Percentiles rank a stretch among this genome's conserved stretches.
Evolutionary conservation across 345 rosid genomes (phyloP).

Genomic region (Aethionema arabicum): DNA sequence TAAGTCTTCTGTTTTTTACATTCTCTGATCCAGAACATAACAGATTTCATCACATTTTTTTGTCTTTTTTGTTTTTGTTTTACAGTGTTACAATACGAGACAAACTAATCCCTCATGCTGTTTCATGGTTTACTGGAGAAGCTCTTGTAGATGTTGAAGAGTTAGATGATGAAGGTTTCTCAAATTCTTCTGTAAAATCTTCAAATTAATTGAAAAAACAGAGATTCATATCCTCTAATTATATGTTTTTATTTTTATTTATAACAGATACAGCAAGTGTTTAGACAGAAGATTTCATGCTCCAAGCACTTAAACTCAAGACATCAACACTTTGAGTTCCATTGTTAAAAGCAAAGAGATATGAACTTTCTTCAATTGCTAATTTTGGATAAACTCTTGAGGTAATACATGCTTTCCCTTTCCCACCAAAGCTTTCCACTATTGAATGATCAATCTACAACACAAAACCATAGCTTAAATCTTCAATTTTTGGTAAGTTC

Average conservation of each 20-base stretch:
- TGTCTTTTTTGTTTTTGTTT: slow-evolving; percentile 1
- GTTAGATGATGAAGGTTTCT: not conserved
- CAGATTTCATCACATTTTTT: not conserved
- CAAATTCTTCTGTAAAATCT: no score
- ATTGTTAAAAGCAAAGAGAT: slow-evolving; percentile 58
- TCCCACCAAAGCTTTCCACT: slow-evolving; percentile 81
- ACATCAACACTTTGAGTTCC: slow-evolving; percentile 51
- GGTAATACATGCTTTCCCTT: slow-evolving; percentile 61
- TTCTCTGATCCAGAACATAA: slow-evolving; percentile 11
- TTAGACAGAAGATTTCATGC: slow-evolving; percentile 46
- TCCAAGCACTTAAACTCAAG: slow-evolving; percentile 59
- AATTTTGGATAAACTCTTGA: slow-evolving; percentile 67
- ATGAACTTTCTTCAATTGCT: slow-evolving; percentile 42
- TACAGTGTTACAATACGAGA: slow-evolving; percentile 78
- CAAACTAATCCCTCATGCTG: slow-evolving; percentile 89
- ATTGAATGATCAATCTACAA: slow-evolving; percentile 69
- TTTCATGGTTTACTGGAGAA: slow-evolving; percentile 95
- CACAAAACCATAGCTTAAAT: not conserved
- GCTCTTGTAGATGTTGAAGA: slow-evolving; percentile 65
- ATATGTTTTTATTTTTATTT: not conserved
- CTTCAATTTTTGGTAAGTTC: not conserved
- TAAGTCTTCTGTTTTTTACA: slow-evolving; percentile 32
- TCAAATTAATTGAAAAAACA: slow-evolving; percentile 2
- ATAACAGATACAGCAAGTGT: slow-evolving; percentile 21
- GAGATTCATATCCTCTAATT: slow-evolving; percentile 15